Evolutionary conservation across 345 rosid species (phyloP).

Genomic region (Aurinia saxatilis): DNA sequence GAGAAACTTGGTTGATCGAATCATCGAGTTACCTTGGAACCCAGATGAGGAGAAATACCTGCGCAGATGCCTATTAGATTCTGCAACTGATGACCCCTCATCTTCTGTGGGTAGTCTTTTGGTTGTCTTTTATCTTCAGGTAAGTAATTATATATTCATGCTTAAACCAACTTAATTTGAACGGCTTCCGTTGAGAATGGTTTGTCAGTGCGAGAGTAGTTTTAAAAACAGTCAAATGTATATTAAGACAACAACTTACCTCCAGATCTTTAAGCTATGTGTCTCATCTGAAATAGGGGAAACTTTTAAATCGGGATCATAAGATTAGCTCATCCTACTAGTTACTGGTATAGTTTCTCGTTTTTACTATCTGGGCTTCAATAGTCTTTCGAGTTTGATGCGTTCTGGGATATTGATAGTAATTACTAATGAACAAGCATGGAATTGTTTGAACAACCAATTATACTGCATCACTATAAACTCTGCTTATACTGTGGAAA

Average conservation of each 20-base stretch:
- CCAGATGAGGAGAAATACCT: constrained; percentile 79
- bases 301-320: background rate
- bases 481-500: background rate
- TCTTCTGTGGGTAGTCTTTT: constrained; percentile 70
- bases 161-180: background rate
- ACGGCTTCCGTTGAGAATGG: background rate
- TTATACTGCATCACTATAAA: background rate
- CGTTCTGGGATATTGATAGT: constrained; percentile 1
- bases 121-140: constrained; percentile 89
- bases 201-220: background rate
- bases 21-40: constrained; percentile 94
- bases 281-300: background rate
- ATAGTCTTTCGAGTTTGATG: background rate
- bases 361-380: background rate
- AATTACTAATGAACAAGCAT: background rate
- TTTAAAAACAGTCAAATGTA: background rate
- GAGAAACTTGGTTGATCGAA: constrained; percentile 76
- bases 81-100: constrained; percentile 67
- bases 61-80: constrained; percentile 74
- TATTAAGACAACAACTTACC: background rate
- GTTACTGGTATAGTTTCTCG: background rate
- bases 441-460: background rate
- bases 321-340: background rate
- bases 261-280: constrained; percentile 2
- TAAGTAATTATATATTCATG: constrained; percentile 25